Evolutionary conservation across 495 filamentous ascomycete species (phyloP).

Genomic region (Penicillium mononematosum): DNA sequence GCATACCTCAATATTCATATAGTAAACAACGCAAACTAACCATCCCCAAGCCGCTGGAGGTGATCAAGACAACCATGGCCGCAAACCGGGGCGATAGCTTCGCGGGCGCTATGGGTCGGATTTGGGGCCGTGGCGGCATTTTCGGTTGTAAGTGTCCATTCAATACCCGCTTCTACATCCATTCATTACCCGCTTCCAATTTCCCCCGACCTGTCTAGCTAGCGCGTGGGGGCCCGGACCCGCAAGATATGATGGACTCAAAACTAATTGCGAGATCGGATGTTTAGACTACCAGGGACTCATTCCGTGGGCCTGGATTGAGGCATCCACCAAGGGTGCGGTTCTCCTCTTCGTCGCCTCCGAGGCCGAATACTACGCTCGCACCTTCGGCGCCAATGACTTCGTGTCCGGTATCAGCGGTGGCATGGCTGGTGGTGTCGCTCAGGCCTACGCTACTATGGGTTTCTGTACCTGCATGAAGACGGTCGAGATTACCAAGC

Average conservation of each 20-base stretch:
- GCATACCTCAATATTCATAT: background rate
- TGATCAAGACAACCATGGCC: constrained; percentile 99
- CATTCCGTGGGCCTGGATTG: constrained; percentile 99
- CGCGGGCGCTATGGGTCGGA: constrained; percentile 71
- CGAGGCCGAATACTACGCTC: constrained; percentile 93
- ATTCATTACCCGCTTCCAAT: constrained; percentile 10
- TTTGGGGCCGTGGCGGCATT: constrained; percentile 92
- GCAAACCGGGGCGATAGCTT: constrained; percentile 91
- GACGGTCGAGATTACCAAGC: constrained; percentile 98
- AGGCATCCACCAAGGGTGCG: constrained; percentile 98
- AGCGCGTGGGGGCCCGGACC: constrained; percentile 18
- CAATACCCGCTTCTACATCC: constrained; percentile 11
- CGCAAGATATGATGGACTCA: constrained; percentile 5
- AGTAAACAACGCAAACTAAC: constrained; percentile 20
- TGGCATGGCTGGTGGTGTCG: constrained; percentile 91
- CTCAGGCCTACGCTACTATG: constrained; percentile 98
- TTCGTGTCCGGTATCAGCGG: constrained; percentile 87
- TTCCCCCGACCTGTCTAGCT: constrained; percentile 24
- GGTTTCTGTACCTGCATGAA: constrained; percentile 99
- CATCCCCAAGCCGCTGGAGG: constrained; percentile 76
- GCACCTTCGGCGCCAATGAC: constrained; percentile 73
- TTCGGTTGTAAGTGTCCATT: constrained; percentile 78
- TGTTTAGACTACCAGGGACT: constrained; percentile 93
- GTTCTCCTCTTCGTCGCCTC: constrained; percentile 98
- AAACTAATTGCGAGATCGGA: constrained; percentile 18